Base-by-base conservation (phyloP, 768 basidiomycete genomes). In the Pleurotus ostreatus region DNA sequence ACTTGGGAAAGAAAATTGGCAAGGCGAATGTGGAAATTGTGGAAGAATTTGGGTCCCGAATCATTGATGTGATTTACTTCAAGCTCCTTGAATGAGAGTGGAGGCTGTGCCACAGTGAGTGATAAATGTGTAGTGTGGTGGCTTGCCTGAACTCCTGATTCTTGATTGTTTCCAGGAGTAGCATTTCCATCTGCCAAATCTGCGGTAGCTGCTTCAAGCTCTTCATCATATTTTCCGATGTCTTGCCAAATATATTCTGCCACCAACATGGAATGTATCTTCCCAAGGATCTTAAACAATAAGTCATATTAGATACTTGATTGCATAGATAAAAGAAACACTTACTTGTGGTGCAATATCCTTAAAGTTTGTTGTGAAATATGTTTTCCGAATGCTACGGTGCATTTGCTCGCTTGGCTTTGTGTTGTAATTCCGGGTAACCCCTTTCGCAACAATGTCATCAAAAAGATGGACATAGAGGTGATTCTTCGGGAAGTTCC, bases 401-500 rank as follows among this genome's bases (percentile, higher is more conserved):
- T 76, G 70, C 23, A 65, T 57, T 0, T 65, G 59, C 46, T 76
- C 71, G 53, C 69, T 71, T 0, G 63, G 63, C 46, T 64, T 61
- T 1, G 70, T 73, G 26, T 67, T 72, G 41, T 68, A 74, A 38
- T 71, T 71, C 0, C 47, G 46, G 0, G 68, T 62, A 0, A 55
- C 68, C 8, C 73, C 74, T 30, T 75, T 75, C 0, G 2, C 18
- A 22, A 43, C 16, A 9, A 78, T 74, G 40, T 75, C 66, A 2
- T 55, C 54, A 23, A 73, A 65, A 0, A 70, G 46, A 49, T 78
- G 74, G 2, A 59, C 54, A 46, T 71, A 69, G 1, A 62, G 56
- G 34, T 77, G 75, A 0, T 57, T 48, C 57, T 77, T 76, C 0
- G 68, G 71, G 40, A 74, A 74, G 22, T 72, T 55, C 68, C 70